Base-by-base conservation (phyloP, 768 basidiomycete species). In the Agaricus subrufescens region DNA sequence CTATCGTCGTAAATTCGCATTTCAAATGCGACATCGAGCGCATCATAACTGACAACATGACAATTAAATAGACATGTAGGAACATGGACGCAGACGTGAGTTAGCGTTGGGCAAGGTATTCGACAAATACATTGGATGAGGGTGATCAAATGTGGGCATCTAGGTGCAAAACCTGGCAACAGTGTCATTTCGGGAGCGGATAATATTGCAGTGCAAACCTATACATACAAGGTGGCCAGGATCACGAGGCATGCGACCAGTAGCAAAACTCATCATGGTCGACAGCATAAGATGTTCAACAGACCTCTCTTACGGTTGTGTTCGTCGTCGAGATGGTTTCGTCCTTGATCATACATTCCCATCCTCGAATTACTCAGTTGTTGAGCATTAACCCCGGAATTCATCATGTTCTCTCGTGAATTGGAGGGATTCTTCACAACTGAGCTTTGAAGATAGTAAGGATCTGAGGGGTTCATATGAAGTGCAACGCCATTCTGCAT, bases 221-320 rank as follows among this genome's bases (percentile, higher is more conserved):
- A 27, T 23, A 37, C 48, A 27, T 23, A 50, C 48, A 27, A 45
- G 31, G 40, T 15, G 40, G 19, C 15, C 19, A 19, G 3, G 2
- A 42, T 42, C 40, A 14, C 19, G 40, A 19, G 40, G 2, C 10
- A 42, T 67, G 66, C 67, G 71, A 52, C 71, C 73, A 62, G 72
- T 30, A 50, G 46, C 40, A 40, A 29, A 8, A 34, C 58, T 27
- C 42, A 49, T 71, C 59, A 89, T 74, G 77, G 82, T 63, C 83
- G 80, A 68, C 89, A 91, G 70, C 89, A 91, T 56, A 91, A 70
- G 43, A 83, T 72, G 59, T 75, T 74, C 72, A 81, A 86, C 66
- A 91, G 75, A 23, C 86, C 82, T 58, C 74, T 80, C 69, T 78
- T 77, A 66, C 80, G 77, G 55, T 80, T 83, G 58, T 81, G 81